These are phyloP conservation scores for Capsella rubella DNA, from an alignment of 441 rosid genomes.

Conservation along the genomic window DNA sequence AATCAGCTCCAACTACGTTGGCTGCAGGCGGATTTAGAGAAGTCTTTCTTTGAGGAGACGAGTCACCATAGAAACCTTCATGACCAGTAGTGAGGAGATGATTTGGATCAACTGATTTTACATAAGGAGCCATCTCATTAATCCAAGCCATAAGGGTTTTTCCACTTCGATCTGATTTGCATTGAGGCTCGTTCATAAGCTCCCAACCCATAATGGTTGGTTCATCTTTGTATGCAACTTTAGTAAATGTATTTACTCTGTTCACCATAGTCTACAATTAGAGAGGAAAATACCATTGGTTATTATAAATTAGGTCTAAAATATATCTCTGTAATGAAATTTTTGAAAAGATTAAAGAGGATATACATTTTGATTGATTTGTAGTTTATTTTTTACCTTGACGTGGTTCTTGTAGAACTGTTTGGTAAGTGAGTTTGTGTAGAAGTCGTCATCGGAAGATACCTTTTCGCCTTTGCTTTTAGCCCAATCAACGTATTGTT, in stretches of 20 bases:
- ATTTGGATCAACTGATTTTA: constrained; percentile 63
- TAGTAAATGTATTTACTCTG: constrained; percentile 53
- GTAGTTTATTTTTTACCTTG: constrained; percentile 43
- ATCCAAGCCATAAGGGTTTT: constrained; percentile 62
- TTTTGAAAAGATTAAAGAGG: constrained; percentile 2
- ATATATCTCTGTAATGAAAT: no score
- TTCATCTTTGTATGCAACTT: constrained; percentile 59
- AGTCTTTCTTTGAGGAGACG: constrained; percentile 55
- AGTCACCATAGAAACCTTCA: constrained; percentile 75
- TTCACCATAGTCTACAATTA: constrained; percentile 52
- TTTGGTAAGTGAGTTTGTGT: constrained; percentile 52
- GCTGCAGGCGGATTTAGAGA: constrained; percentile 53
- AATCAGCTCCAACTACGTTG: constrained; percentile 60
- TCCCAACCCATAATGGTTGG: constrained; percentile 76
- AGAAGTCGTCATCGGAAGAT: constrained; percentile 58
- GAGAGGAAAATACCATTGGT: not conserved
- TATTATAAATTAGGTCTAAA: not conserved
- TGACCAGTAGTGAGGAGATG: constrained; percentile 67
- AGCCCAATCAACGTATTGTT: constrained; percentile 65
- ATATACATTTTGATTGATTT: not conserved
- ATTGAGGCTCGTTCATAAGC: constrained; percentile 68
- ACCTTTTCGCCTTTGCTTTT: constrained; percentile 47
- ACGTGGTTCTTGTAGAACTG: constrained; percentile 58
- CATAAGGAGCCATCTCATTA: constrained; percentile 66
- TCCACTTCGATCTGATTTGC: constrained; percentile 55